Percentiles rank a stretch among this genome's conserved stretches.
These are phyloP conservation scores for Eutrema japonicum DNA, from an alignment of 345 rosid species.

Conservation along the genomic window DNA sequence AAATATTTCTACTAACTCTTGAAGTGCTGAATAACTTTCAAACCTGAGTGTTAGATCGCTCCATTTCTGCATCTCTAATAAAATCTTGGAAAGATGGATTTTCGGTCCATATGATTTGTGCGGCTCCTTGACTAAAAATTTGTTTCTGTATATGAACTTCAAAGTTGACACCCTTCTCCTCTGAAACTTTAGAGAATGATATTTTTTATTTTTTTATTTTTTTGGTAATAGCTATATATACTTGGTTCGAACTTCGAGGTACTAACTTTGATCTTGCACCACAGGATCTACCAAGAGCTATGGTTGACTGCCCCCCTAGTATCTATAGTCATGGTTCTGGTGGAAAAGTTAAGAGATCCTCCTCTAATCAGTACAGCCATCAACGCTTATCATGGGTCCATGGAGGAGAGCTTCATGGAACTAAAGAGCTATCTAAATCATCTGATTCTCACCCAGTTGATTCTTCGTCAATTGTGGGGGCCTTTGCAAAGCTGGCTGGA, in stretches of 20 bases:
- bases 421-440: constrained; percentile 47
- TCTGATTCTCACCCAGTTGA: constrained; percentile 66
- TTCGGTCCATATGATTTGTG: background rate
- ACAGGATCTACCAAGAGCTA: constrained; percentile 61
- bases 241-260: background rate
- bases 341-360: constrained; percentile 82
- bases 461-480: constrained; percentile 55
- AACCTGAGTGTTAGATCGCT: constrained; percentile 7
- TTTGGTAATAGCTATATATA: background rate
- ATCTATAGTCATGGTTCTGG: constrained; percentile 71
- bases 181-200: constrained; percentile 6
- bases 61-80: background rate
- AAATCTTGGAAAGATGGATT: background rate
- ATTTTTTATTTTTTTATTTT: constrained; percentile 7
- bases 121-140: background rate
- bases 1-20: constrained; percentile 9
- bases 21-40: constrained; percentile 5
- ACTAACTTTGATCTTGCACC: constrained; percentile 25
- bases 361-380: constrained; percentile 48
- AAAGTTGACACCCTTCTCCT: background rate
- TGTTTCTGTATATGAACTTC: constrained; percentile 21
- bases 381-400: constrained; percentile 76
- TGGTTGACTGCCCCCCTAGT: constrained; percentile 51
- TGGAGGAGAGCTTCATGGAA: constrained; percentile 47
- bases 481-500: constrained; percentile 48